phyloP scores from a whole-genome alignment of 129 eudicot genomes.

The Apium graveolens region DNA sequence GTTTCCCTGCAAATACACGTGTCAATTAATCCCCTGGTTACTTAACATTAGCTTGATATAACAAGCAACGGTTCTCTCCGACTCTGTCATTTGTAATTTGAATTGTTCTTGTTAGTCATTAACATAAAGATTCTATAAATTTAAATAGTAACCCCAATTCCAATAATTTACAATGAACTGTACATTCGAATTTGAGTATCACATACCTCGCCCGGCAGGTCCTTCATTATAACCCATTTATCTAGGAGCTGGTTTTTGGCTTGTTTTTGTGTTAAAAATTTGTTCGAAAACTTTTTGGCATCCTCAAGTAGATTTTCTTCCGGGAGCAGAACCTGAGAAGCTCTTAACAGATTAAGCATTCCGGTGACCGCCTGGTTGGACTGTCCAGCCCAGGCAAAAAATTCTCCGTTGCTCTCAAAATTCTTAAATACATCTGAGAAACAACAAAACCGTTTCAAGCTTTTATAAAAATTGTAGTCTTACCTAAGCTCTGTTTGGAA shows the following conservation, averaged over 20 bases:
- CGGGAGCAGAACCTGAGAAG: slow-evolving; percentile 64
- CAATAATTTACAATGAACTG: too few relatives aligned
- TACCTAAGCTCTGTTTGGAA: too few relatives aligned
- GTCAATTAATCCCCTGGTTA: too few relatives aligned
- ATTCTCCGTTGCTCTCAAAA: slow-evolving; percentile 71
- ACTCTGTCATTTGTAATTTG: too few relatives aligned
- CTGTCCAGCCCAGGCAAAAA: slow-evolving; percentile 64
- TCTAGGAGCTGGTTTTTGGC: slow-evolving; percentile 61
- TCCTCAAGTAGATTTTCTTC: slow-evolving; percentile 60
- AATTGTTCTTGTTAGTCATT: too few relatives aligned
- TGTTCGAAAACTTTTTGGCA: slow-evolving; percentile 50
- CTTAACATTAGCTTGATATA: too few relatives aligned
- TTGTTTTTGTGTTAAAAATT: slow-evolving; percentile 47
- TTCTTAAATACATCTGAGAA: slow-evolving; percentile 58
- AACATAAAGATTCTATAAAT: too few relatives aligned
- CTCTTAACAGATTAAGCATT: slow-evolving; percentile 72
- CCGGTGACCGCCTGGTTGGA: slow-evolving; percentile 91
- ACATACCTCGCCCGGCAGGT: slow-evolving; percentile 87
- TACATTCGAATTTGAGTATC: background rate
- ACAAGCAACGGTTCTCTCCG: too few relatives aligned
- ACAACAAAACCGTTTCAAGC: too few relatives aligned
- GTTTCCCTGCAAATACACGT: too few relatives aligned
- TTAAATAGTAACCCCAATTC: too few relatives aligned
- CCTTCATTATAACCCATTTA: slow-evolving; percentile 90
- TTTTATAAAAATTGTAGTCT: too few relatives aligned